Conservation (phyloP, 441 rosid genomes). For the Erodium moschatum region DNA sequence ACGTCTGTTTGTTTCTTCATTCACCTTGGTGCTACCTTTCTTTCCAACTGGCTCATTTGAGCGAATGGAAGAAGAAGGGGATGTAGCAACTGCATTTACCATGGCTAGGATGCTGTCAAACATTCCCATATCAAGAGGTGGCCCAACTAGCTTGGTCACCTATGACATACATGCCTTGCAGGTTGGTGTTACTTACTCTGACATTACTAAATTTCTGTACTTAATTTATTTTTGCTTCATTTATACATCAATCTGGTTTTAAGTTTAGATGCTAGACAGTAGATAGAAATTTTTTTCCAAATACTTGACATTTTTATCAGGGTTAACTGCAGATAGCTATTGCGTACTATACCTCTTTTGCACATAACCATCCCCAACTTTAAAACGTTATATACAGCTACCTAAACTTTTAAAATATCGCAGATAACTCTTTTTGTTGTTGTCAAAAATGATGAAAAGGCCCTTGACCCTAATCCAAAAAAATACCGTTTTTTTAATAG, state of each 20-base stretch:
- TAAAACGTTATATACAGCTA: too few species aligned
- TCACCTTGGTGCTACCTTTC: slow-evolving; percentile 85
- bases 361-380: too few species aligned
- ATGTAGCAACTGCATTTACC: slow-evolving; percentile 95
- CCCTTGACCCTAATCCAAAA: too few species aligned
- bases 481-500: too few species aligned
- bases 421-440: too few species aligned
- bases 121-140: slow-evolving; percentile 91
- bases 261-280: background rate
- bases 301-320: background rate
- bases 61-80: slow-evolving; percentile 99
- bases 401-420: too few species aligned
- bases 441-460: too few species aligned
- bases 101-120: slow-evolving; percentile 93
- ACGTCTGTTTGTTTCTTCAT: slow-evolving; percentile 77
- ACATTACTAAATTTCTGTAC: background rate
- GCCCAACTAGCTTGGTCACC: slow-evolving; percentile 88
- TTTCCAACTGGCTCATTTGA: slow-evolving; percentile 97
- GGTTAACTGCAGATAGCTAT: too few species aligned
- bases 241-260: background rate
- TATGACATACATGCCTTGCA: slow-evolving; percentile 96
- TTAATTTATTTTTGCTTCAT: background rate
- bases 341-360: too few species aligned
- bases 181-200: slow-evolving; percentile 32
- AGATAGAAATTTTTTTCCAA: background rate